Evolutionary conservation across 805 yeast species (phyloP), one percentile per base, ranked within the genome.

Genomic region (Barnettozyma populi): DNA sequence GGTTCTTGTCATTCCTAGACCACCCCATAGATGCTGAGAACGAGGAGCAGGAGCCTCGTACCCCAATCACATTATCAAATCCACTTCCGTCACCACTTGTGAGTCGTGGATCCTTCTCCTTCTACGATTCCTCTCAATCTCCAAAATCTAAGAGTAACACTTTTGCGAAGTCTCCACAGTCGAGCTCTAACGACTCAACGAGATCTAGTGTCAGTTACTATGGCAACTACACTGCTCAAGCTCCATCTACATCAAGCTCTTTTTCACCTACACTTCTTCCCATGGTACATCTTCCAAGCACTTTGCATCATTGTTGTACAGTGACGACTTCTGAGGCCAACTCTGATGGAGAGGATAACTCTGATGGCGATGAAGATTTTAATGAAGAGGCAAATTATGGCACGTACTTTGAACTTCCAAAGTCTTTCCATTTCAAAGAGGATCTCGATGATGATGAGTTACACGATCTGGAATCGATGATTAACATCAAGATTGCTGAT

Each of bases 401-500:
- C 11, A n/a, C 25, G 4, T 34, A 24, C 23, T 47, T 47, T 13
- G 36, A 47, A 21, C 29, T 44, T 20, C 50, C 47, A 29, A 31
- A 41, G 18, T 35, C 42, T 7, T 44, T 21, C 16, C 42, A 43
- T 19, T 44, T 47, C 18, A 39, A 32, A 29, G 42, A 40, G 13
- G 39, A 46, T 16, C 23, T 35, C 8, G 41, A 31, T 23, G 45
- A 43, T 3, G 51, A 41, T 7, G 55, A 48, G 13, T 46, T 35
- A 21, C 52, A 52, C 9, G 54, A 50, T 23, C 25, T 47, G 14
- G 38, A 48, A 9, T 44, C 50, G 4, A 32, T 53, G 23, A 51
- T 57, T 31, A 53, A 55, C 36, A 51, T 82, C 34, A 82, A 82
- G 54, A 74, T 82, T 36, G 87, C 87, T 3, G 88, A 82, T 62